Conservation (phyloP, 164 flowering plant genomes). For the Saururus chinensis region DNA sequence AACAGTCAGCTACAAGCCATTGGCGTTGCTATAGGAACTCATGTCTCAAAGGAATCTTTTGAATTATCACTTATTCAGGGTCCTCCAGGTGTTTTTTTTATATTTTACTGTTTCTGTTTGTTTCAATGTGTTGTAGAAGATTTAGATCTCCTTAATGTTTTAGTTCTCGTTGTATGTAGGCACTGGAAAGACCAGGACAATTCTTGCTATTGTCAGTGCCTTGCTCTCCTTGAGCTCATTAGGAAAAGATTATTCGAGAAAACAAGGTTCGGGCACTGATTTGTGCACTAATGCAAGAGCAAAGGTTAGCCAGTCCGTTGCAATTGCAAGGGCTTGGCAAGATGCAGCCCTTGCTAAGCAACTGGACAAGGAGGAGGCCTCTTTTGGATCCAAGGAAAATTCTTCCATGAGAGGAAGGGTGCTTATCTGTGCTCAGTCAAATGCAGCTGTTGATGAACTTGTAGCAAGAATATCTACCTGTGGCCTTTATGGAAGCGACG, state of each 20-base stretch:
- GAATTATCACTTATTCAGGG: constrained; percentile 90
- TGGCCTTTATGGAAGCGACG: constrained; percentile 79
- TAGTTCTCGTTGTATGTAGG: constrained; percentile 28
- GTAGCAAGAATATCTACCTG: constrained; percentile 68
- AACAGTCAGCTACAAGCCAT: constrained; percentile 82
- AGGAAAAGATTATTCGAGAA: constrained; percentile 16
- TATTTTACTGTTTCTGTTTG: not conserved
- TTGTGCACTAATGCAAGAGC: constrained; percentile 19
- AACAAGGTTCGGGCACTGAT: constrained; percentile 10
- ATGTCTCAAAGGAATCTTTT: constrained; percentile 28
- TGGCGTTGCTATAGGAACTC: constrained; percentile 37
- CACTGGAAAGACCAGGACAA: constrained; percentile 93
- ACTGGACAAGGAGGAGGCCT: constrained; percentile 32
- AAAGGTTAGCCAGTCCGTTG: constrained; percentile 44
- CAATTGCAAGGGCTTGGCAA: constrained; percentile 92
- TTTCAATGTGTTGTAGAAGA: not conserved
- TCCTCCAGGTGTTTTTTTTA: constrained; percentile 68
- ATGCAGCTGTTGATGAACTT: constrained; percentile 98
- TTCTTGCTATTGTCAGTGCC: constrained; percentile 80
- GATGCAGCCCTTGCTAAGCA: constrained; percentile 90
- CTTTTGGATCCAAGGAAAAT: constrained; percentile 21
- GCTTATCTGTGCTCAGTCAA: constrained; percentile 95
- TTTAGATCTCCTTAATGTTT: not conserved
- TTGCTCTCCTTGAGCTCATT: constrained; percentile 48
- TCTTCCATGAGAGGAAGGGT: constrained; percentile 48